Conservation (phyloP, 352 stramenopile genomes). For the Pythium apleroticum region DNA sequence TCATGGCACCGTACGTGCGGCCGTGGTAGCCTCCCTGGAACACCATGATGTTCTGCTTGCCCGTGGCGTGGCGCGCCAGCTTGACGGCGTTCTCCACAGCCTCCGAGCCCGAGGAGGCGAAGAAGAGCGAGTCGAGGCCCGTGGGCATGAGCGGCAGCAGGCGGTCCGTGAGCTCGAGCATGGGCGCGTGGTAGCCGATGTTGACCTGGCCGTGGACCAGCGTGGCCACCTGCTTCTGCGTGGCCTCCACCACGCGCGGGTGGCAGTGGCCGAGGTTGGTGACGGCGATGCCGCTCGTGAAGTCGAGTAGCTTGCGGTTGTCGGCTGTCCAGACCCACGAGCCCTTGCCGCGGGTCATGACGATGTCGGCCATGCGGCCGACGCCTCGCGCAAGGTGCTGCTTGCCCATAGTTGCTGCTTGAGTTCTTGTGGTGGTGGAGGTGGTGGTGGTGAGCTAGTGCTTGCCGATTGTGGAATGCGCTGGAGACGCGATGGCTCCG, state of each 20-base stretch:
- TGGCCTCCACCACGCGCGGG: slow-evolving; percentile 86
- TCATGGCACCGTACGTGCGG: slow-evolving; percentile 90
- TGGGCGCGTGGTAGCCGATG: slow-evolving; percentile 91
- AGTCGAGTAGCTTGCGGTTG: slow-evolving; percentile 89
- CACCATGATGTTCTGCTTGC: slow-evolving; percentile 90
- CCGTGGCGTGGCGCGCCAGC: slow-evolving; percentile 87
- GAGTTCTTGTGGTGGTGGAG: background rate
- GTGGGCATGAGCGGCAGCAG: slow-evolving; percentile 79
- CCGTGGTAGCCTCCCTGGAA: slow-evolving; percentile 94
- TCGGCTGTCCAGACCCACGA: slow-evolving; percentile 88
- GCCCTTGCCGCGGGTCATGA: slow-evolving; percentile 84
- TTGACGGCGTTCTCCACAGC: slow-evolving; percentile 93
- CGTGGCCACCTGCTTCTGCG: slow-evolving; percentile 87
- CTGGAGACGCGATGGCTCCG: background rate
- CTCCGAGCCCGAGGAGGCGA: slow-evolving; percentile 90
- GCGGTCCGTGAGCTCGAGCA: slow-evolving; percentile 88
- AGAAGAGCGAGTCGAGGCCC: slow-evolving; percentile 88
- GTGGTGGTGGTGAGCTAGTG: background rate
- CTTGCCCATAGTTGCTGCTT: slow-evolving; percentile 51
- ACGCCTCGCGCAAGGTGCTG: slow-evolving; percentile 72
- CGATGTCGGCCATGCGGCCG: slow-evolving; percentile 82
- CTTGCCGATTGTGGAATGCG: slow-evolving; percentile 9
- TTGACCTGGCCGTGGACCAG: slow-evolving; percentile 92
- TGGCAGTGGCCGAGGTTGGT: slow-evolving; percentile 93
- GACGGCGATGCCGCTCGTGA: slow-evolving; percentile 93